Conservation (phyloP, 106 monocot species). For the Hemerocallis citrina region DNA sequence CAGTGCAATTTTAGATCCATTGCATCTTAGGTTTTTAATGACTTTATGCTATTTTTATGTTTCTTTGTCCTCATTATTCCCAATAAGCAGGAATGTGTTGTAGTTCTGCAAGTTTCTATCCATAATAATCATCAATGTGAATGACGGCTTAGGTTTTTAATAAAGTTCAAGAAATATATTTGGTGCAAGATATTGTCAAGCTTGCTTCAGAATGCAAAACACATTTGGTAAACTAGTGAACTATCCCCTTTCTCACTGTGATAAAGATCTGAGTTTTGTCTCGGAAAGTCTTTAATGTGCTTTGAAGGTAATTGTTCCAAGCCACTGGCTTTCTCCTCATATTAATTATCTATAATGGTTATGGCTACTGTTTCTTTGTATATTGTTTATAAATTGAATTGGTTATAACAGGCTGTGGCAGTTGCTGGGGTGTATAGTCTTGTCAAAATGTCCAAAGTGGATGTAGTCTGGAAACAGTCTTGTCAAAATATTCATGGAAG, state of each 20-base stretch:
- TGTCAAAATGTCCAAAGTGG: too few relatives aligned
- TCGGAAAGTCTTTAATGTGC: conserved; percentile 38
- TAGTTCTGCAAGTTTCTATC: too few relatives aligned
- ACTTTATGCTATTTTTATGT: too few relatives aligned
- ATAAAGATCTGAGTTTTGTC: conserved; percentile 35
- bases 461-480: conserved; percentile 22
- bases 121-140: not conserved
- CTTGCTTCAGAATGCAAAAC: conserved; percentile 29
- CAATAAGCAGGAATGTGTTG: too few relatives aligned
- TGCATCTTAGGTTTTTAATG: too few relatives aligned
- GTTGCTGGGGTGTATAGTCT: conserved; percentile 54
- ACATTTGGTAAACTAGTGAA: conserved; percentile 28
- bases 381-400: not conserved
- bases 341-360: too few relatives aligned
- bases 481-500: conserved; percentile 53
- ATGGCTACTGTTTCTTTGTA: too few relatives aligned
- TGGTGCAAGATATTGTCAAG: conserved; percentile 45
- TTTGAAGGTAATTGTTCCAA: conserved; percentile 37
- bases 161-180: conserved; percentile 49
- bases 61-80: too few relatives aligned
- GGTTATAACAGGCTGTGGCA: conserved; percentile 29
- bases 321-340: not conserved
- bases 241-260: conserved; percentile 14
- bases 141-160: conserved; percentile 1
- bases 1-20: too few relatives aligned